Conservation (phyloP, 768 basidiomycete species). For the Collybia nuda region DNA sequence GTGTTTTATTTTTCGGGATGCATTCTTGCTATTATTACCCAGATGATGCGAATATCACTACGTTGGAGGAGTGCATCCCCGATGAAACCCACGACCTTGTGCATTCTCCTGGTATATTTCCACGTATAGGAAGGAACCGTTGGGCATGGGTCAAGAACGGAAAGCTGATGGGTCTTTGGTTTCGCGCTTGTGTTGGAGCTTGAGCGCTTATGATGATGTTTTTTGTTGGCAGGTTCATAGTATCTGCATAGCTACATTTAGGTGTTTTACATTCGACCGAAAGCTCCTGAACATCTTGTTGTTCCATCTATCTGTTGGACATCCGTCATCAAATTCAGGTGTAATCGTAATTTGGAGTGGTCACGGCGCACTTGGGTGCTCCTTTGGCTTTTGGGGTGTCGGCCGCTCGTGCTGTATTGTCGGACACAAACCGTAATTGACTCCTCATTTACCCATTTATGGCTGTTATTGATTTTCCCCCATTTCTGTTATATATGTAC, state of each 20-base stretch:
- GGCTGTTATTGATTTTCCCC: no score
- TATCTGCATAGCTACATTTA: no score
- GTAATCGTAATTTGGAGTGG: neutral
- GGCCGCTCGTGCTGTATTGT: no score
- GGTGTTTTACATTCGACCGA: no score
- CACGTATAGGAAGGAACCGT: conserved; percentile 40
- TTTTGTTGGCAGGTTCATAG: no score
- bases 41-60: conserved; percentile 41
- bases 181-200: neutral
- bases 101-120: conserved; percentile 41
- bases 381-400: no score
- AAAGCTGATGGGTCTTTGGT: conserved; percentile 47
- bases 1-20: no score
- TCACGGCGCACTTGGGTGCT: neutral
- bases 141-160: conserved; percentile 51
- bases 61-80: conserved; percentile 33
- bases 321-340: neutral
- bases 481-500: no score
- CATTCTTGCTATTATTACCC: conserved; percentile 14
- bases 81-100: conserved; percentile 36
- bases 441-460: no score
- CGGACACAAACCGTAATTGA: no score
- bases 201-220: no score
- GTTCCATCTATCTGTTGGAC: neutral
- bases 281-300: no score